Percentiles rank a stretch among this genome's conserved stretches.
Conservation (phyloP, 2,329 filamentous ascomycete species). For the Pseudodiploospora longispora region DNA sequence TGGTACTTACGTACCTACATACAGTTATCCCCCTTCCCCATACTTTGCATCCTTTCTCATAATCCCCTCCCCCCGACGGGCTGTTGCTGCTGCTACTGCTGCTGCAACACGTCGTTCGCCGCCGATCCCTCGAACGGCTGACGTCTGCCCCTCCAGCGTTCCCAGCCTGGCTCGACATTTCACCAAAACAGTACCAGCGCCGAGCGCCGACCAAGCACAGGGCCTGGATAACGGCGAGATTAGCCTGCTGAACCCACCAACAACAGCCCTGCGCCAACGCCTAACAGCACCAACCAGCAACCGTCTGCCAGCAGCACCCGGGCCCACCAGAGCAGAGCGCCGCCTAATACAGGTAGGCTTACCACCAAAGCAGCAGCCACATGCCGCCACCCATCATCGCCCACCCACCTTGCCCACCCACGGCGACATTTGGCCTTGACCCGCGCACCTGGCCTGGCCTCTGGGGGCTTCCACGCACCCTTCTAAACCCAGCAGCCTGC, state of each 20-base stretch:
- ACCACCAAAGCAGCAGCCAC: constrained; percentile 2
- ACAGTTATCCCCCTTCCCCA: neutral
- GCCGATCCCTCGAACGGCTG: constrained; percentile 9
- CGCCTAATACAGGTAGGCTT: too few species aligned
- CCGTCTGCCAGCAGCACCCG: constrained; percentile 3
- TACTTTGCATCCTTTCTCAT: neutral
- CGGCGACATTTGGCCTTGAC: constrained; percentile 5
- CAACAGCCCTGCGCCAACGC: constrained; percentile 1
- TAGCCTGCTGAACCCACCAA: too few species aligned
- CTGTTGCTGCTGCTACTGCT: neutral
- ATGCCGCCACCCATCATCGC: constrained; percentile 4
- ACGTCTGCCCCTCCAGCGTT: constrained; percentile 9
- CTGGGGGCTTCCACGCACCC: neutral
- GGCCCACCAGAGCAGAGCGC: too few species aligned
- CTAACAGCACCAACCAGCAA: neutral
- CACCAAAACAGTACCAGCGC: constrained; percentile 2
- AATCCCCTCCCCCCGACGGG: neutral
- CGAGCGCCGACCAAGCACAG: neutral
- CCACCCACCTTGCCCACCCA: neutral
- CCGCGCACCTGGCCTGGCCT: neutral
- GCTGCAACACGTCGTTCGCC: constrained; percentile 5
- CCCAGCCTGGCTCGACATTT: constrained; percentile 6
- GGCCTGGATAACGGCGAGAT: too few species aligned
- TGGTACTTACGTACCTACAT: neutral
- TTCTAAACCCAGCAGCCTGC: neutral